Evolutionary conservation across 2,329 filamentous ascomycete genomes (phyloP), one percentile per base, ranked within the genome.

Genomic region (Phaeoacremonium minimum): DNA sequence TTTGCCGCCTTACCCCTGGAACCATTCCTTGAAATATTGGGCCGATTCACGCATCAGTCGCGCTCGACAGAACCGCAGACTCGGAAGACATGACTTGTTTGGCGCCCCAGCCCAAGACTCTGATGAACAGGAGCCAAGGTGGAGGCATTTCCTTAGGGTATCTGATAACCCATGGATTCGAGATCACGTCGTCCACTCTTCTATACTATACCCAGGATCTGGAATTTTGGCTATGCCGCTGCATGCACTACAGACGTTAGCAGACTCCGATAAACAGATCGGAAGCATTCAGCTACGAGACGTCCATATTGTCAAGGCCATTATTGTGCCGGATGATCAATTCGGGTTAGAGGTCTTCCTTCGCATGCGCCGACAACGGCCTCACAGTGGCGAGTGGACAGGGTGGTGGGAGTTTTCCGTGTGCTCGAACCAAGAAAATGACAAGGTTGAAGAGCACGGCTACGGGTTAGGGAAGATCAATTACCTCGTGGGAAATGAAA

Each of bases 201-300:
- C 49, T 18, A 41, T 50, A 18, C 34, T 57, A 5, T 56, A 52
- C 15, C 54, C 54, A n/a, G 54, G 48, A 22, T 49, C 51, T 7
- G 54, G 53, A 6, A 54, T 55, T 42, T 40, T 45, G 16, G 30
- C 33, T 14, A 50, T 54, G 42, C 53, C 49, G 7, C 46, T 55
- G 18, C 53, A 57, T 35, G 54, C 51, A 3, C 45, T 43, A 15
- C 43, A 45, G 12, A 48, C 51, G 34, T 7, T 44, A 5, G 38
- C 38, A 31, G 15, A n/a, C n/a, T n/a, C n/a, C n/a, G n/a, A n/a
- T n/a, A n/a, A n/a, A n/a, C n/a, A n/a, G 3, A 15, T 37, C 4
- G 36, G 35, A 8, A 18, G 26, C 4, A 22, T 41, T 32, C 30
- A 35, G 13, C 35, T 40, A 26, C 38, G 38, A 7, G 38, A 40